These are phyloP conservation scores for Leccinum rimulosum DNA, from an alignment of 768 basidiomycete genomes.

Conservation along the genomic window DNA sequence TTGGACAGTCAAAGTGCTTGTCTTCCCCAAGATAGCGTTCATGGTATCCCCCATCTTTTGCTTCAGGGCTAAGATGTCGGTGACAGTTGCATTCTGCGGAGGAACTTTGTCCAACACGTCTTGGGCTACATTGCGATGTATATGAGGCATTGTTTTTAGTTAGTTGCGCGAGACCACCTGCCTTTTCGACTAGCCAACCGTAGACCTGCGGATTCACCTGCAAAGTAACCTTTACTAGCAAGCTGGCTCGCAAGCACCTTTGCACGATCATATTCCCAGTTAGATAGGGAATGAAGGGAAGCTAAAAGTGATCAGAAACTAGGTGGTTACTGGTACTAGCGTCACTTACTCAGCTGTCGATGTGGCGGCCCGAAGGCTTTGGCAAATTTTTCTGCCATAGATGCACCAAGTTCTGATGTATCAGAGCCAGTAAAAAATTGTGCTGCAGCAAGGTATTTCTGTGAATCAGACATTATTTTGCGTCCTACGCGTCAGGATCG, in stretches of 20 bases:
- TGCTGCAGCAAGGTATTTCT: constrained; percentile 88
- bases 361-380: constrained; percentile 77
- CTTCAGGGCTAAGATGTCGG: constrained; percentile 66
- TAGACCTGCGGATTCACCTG: constrained; percentile 82
- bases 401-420: constrained; percentile 86
- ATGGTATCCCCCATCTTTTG: constrained; percentile 64
- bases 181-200: constrained; percentile 67
- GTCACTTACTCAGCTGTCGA: constrained; percentile 66
- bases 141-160: neutral
- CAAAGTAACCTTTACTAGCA: constrained; percentile 86
- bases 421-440: constrained; percentile 68
- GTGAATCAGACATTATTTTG: constrained; percentile 4
- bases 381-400: constrained; percentile 82
- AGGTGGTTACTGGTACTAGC: neutral
- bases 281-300: constrained; percentile 51
- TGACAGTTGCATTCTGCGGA: constrained; percentile 54
- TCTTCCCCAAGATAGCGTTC: constrained; percentile 67
- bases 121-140: constrained; percentile 38
- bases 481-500: neutral
- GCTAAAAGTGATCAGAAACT: constrained; percentile 34
- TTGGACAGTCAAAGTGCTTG: constrained; percentile 69
- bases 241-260: constrained; percentile 82
- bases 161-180: constrained; percentile 26
- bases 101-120: constrained; percentile 61
- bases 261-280: constrained; percentile 77